Evolutionary conservation across 169 alveolate genomes (phyloP).

Genomic region (Babesia bovis): DNA sequence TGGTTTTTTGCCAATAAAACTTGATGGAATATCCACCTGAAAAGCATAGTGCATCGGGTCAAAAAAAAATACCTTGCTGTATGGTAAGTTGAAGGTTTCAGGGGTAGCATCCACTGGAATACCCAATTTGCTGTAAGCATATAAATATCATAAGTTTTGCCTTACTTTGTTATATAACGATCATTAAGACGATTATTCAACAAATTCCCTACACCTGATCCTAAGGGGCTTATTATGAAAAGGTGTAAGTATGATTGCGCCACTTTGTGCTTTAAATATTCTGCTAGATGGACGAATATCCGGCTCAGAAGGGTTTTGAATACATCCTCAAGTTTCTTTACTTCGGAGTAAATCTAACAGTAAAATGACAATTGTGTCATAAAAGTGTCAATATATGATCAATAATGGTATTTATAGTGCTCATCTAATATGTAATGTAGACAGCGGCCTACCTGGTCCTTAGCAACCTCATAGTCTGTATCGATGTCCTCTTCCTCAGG

Average conservation of each 20-base stretch:
- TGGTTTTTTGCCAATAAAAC: slow-evolving; percentile 21
- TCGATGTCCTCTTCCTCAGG: slow-evolving; percentile 4
- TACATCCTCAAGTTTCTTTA: slow-evolving; percentile 26
- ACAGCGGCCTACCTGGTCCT: slow-evolving; percentile 36
- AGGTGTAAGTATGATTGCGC: slow-evolving; percentile 30
- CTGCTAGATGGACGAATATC: slow-evolving; percentile 29
- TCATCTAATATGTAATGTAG: background rate
- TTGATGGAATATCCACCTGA: slow-evolving; percentile 47
- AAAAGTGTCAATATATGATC: background rate
- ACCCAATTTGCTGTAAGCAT: slow-evolving; percentile 39
- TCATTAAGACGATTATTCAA: slow-evolving; percentile 42
- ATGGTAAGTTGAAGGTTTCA: slow-evolving; percentile 15
- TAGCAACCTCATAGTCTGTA: slow-evolving; percentile 42
- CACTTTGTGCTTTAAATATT: slow-evolving; percentile 31
- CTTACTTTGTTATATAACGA: slow-evolving; percentile 45
- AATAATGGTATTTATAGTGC: background rate
- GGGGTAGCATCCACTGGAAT: slow-evolving; percentile 52
- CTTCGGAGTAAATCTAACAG: slow-evolving; percentile 35
- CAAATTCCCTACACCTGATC: slow-evolving; percentile 46
- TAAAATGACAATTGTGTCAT: background rate
- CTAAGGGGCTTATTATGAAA: slow-evolving; percentile 46
- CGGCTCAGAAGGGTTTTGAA: slow-evolving; percentile 36
- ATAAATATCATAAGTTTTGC: background rate
- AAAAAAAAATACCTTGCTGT: slow-evolving; percentile 11
- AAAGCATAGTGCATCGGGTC: too few species aligned